Conservation (phyloP, 2,329 filamentous ascomycete genomes). For the Apiospora saccharicola region DNA sequence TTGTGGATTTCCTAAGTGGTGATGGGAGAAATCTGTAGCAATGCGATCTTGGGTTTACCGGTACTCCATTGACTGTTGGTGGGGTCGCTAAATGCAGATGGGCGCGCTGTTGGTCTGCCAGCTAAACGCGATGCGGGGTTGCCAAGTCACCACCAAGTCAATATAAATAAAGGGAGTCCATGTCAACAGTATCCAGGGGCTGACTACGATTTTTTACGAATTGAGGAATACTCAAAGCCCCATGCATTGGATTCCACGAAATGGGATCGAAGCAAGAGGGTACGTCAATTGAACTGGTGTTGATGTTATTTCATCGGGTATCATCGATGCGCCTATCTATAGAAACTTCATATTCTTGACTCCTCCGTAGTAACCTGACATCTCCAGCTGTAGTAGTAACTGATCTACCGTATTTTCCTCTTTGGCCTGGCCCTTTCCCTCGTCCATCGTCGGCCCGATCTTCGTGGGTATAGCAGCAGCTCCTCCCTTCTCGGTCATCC, state of each 20-base stretch:
- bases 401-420: conserved; percentile 71
- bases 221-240: neutral
- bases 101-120: neutral
- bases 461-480: conserved; percentile 45
- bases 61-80: neutral
- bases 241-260: no score
- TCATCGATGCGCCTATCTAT: conserved; percentile 32
- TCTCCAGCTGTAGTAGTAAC: conserved; percentile 73
- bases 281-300: neutral
- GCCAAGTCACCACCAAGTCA: conserved; percentile 22
- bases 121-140: conserved; percentile 14
- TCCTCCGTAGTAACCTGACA: conserved; percentile 69
- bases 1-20: neutral
- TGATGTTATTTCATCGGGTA: conserved; percentile 13
- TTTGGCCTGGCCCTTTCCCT: conserved; percentile 45
- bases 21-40: no score
- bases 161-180: neutral
- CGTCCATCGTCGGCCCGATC: conserved; percentile 41
- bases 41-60: neutral
- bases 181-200: conserved; percentile 10
- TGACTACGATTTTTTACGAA: neutral
- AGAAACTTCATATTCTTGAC: conserved; percentile 14
- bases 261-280: no score
- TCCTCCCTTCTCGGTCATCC: conserved; percentile 69
- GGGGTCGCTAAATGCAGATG: neutral